Base-by-base conservation (phyloP, 2,329 filamentous ascomycete species). In the Gremmenia infestans region DNA sequence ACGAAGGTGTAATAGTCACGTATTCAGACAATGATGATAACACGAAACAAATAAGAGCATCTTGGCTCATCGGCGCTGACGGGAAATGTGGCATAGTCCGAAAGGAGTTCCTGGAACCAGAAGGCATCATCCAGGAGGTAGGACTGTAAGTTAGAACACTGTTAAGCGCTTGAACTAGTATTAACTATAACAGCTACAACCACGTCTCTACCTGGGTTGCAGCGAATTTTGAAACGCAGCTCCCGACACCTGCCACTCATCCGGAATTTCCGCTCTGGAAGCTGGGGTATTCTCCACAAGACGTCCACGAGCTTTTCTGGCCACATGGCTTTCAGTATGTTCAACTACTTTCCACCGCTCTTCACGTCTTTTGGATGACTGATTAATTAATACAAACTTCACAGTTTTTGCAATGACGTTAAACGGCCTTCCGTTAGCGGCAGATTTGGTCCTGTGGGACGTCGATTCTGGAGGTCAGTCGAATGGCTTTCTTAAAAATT, bases 261-360 rank as follows among this genome's bases (percentile, higher is more conserved):
- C 78, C 78, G 0, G 60, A 71, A 0, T 78, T 80, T 50, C 74
- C 76, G 0, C 65, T 79, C 2, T 80, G 77, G 78, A 56, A 71
- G 4, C 62, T 75, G 0, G 76, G 75, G 5, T 76, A 75, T 56
- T 72, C 70, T 0, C 74, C 77, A 4, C 68, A 76, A 48, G 59
- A 76, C 19, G 75, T 79, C 0, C 78, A 78, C 54, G 73, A 79
- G 53, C 56, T 73, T 0, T 80, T 77, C 61, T 80, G 74, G 63
- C 78, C 77, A 0, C 58, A 39, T 4, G 68, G 71, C 1, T 78
- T 74, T 60, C 72, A 40, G 37, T 40, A 17, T 5, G 37, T 40
- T 8, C 15, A 4, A 4, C 23, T 6, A 6, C 5, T 4, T 25
- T 25, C 23, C 23, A 25, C 23, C 4, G 23, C 5, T 25, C 5